Evolutionary conservation across 176 grass and related monocot genomes (phyloP).

Genomic region (Hsuehochloa calcarea): DNA sequence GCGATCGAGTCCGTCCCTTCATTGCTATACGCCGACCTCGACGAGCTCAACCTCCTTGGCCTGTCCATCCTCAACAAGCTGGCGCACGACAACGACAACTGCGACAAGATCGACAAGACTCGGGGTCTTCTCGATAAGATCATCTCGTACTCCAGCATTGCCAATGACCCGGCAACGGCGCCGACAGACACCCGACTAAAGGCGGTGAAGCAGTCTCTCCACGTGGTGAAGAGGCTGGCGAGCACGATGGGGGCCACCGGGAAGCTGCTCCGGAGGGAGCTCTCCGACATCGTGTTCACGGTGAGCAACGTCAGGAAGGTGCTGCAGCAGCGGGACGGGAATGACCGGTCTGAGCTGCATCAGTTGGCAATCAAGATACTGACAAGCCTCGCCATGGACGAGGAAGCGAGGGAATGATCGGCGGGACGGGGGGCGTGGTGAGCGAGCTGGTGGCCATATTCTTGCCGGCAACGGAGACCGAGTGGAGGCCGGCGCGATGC

Average conservation of each 20-base stretch:
- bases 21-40: constrained; percentile 44
- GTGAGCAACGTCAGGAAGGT: constrained; percentile 65
- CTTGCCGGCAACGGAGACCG: constrained; percentile 19
- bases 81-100: constrained; percentile 64
- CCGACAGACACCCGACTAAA: constrained; percentile 17
- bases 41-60: constrained; percentile 57
- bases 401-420: constrained; percentile 54
- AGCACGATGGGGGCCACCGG: constrained; percentile 57
- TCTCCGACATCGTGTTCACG: constrained; percentile 59
- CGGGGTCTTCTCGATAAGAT: constrained; percentile 62
- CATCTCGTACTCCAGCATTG: constrained; percentile 51
- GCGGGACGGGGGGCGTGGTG: constrained; percentile 56
- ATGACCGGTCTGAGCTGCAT: constrained; percentile 25
- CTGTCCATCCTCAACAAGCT: constrained; percentile 68
- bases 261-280: constrained; percentile 49
- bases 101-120: constrained; percentile 63
- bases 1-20: constrained; percentile 60
- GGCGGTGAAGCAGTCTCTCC: constrained; percentile 56
- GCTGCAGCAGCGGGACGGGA: constrained; percentile 27
- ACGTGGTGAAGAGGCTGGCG: constrained; percentile 66
- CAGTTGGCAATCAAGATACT: constrained; percentile 60
- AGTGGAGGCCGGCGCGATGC: constrained; percentile 62
- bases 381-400: constrained; percentile 69
- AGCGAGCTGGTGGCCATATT: constrained; percentile 53
- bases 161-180: neutral